Percentiles rank a stretch among this genome's conserved stretches.
Conservation (phyloP, 345 rosid genomes). For the Tarenaya hassleriana region DNA sequence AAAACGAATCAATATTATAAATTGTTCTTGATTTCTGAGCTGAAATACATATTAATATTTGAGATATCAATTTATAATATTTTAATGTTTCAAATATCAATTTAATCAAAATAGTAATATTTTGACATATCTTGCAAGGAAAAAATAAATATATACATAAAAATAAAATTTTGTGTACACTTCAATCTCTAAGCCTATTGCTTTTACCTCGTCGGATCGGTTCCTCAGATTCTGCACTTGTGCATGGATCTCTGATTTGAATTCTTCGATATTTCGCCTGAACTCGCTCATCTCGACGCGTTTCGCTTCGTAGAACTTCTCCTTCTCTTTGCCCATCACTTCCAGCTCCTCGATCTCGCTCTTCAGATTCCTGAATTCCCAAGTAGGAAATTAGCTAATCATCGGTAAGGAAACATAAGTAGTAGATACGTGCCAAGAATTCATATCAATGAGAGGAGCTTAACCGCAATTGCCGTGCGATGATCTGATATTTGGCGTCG, state of each 20-base stretch:
- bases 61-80: too few relatives aligned
- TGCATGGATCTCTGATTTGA: slow-evolving; percentile 29
- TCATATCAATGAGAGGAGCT: not conserved
- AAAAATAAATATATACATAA: too few relatives aligned
- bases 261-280: slow-evolving; percentile 31
- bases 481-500: slow-evolving; percentile 33
- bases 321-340: slow-evolving; percentile 44
- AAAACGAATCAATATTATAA: too few relatives aligned
- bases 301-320: slow-evolving; percentile 39
- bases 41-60: too few relatives aligned
- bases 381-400: not conserved
- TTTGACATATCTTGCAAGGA: too few relatives aligned
- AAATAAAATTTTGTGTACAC: too few relatives aligned
- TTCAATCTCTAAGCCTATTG: too few relatives aligned
- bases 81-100: too few relatives aligned
- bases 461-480: slow-evolving; percentile 37
- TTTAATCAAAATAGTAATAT: too few relatives aligned
- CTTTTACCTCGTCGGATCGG: slow-evolving; percentile 36
- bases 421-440: too few relatives aligned
- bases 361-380: slow-evolving; percentile 42
- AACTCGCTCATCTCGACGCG: slow-evolving; percentile 47
- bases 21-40: too few relatives aligned
- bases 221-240: slow-evolving; percentile 36
- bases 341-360: slow-evolving; percentile 52
- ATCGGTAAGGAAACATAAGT: slow-evolving; percentile 4